Conservation (phyloP, 2,329 filamentous ascomycete genomes). For the Neofusicoccum parvum region DNA sequence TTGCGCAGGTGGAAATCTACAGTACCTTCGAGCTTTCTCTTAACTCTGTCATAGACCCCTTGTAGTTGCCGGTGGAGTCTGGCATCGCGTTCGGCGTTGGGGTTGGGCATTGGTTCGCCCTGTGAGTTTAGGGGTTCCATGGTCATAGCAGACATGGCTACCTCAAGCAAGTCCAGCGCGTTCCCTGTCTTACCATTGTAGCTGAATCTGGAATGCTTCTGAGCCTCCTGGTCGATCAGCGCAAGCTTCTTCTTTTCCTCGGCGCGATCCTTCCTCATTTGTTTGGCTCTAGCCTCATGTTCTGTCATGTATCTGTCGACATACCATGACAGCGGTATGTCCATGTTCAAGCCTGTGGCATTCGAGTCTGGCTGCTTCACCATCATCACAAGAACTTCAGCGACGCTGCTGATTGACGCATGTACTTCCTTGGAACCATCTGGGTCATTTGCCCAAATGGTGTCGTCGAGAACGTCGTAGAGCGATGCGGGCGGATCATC, state of each 20-base stretch:
- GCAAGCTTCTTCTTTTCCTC: constrained; percentile 49
- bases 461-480: constrained; percentile 57
- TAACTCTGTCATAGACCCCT: constrained; percentile 33
- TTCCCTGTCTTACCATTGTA: constrained; percentile 35
- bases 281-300: constrained; percentile 8
- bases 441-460: constrained; percentile 50
- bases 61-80: constrained; percentile 32
- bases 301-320: constrained; percentile 59
- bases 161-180: constrained; percentile 41
- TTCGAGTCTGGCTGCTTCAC: constrained; percentile 36
- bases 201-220: constrained; percentile 5
- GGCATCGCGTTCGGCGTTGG: constrained; percentile 24
- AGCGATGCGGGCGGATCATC: constrained; percentile 44
- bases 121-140: constrained; percentile 1
- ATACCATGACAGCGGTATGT: constrained; percentile 57
- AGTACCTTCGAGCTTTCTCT: constrained; percentile 28
- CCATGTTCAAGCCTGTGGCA: constrained; percentile 46
- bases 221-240: constrained; percentile 31
- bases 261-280: constrained; percentile 14
- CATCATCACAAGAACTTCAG: constrained; percentile 58
- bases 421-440: constrained; percentile 35
- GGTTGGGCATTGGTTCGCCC: constrained; percentile 23
- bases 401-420: constrained; percentile 39
- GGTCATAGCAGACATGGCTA: constrained; percentile 39
- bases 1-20: not conserved